These are phyloP conservation scores for Leptodontidium sp. DNA, from an alignment of 2,329 filamentous ascomycete genomes.

Conservation along the genomic window DNA sequence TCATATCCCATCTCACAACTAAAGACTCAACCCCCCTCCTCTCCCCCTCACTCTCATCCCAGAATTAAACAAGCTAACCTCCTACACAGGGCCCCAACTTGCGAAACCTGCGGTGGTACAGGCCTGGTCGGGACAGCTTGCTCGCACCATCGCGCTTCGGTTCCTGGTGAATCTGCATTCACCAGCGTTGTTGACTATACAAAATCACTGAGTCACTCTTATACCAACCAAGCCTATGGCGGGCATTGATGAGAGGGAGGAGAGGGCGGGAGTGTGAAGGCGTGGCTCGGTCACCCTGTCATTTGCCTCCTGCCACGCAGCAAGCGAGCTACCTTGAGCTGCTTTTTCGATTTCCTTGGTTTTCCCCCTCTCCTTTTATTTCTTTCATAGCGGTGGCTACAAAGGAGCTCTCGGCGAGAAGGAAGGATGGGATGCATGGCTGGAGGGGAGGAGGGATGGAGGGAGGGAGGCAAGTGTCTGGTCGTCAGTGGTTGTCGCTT, in stretches of 20 bases:
- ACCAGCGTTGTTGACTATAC: no score
- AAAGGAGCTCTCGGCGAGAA: neutral
- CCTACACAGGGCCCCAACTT: neutral
- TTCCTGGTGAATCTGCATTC: no score
- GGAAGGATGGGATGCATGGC: no score
- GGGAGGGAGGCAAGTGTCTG: constrained; percentile 2
- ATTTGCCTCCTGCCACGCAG: no score
- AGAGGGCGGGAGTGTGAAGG: no score
- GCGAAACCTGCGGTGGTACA: neutral
- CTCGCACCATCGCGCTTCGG: no score
- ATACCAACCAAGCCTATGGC: no score
- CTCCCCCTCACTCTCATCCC: no score
- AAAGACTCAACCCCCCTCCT: neutral
- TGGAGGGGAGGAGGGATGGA: neutral
- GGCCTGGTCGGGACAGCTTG: neutral
- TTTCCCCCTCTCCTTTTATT: neutral
- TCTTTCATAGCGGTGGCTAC: neutral
- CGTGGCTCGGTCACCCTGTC: no score
- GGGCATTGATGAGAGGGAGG: no score
- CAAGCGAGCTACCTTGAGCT: neutral
- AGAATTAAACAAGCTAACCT: neutral
- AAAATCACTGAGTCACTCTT: no score
- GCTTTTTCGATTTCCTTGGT: constrained; percentile 1
- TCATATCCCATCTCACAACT: no score
- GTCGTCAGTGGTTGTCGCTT: constrained; percentile 10